phyloP scores from a whole-genome alignment of 1,284 basidiomycete species.

The Cryptococcus sp. region DNA sequence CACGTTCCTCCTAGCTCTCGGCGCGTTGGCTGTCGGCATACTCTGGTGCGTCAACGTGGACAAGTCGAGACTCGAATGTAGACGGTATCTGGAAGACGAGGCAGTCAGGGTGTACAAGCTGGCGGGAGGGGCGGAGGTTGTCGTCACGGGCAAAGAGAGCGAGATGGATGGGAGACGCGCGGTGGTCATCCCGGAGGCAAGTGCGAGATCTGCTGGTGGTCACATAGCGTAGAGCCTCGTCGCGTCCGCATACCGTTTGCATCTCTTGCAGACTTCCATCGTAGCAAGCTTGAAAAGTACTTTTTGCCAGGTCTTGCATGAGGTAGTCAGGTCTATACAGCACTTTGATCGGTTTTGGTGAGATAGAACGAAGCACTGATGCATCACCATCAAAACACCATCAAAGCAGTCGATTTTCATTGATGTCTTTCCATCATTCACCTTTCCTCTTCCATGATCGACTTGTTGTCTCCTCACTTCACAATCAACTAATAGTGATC shows the following conservation, averaged over 20 bases:
- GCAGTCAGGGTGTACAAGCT: constrained; percentile 38
- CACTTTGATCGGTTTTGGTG: too few species aligned
- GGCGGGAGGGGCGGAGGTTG: constrained; percentile 10
- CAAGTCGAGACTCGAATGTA: constrained; percentile 54
- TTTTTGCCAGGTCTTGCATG: too few species aligned
- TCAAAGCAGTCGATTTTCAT: too few species aligned
- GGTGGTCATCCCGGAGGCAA: not conserved
- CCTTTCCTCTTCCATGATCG: too few species aligned
- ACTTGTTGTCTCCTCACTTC: too few species aligned
- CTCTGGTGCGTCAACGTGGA: constrained; percentile 72
- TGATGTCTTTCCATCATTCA: too few species aligned
- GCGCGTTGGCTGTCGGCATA: constrained; percentile 65
- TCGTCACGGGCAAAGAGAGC: constrained; percentile 5
- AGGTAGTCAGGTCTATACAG: too few species aligned
- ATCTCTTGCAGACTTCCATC: too few species aligned
- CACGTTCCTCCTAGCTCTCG: constrained; percentile 76
- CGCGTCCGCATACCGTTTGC: not conserved
- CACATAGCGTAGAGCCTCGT: not conserved
- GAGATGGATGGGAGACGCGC: constrained; percentile 11
- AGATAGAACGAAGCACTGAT: too few species aligned
- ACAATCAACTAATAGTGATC: too few species aligned
- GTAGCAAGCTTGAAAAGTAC: too few species aligned
- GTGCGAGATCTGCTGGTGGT: not conserved
- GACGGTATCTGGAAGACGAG: constrained; percentile 48
- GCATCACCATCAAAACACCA: too few species aligned